Base-by-base conservation (phyloP, 768 basidiomycete species). In the Collybia mongolica region DNA sequence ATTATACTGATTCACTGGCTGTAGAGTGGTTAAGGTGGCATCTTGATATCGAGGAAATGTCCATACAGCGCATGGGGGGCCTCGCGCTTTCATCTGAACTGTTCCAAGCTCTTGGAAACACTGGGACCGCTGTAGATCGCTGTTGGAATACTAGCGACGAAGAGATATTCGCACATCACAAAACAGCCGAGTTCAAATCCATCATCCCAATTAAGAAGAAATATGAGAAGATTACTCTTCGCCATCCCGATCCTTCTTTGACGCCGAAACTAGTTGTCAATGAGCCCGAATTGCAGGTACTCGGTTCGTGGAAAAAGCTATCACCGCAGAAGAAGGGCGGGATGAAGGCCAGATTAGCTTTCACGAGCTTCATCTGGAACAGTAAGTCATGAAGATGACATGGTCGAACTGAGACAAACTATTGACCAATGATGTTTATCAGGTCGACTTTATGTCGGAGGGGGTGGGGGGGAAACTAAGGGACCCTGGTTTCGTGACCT, bases 221-320 rank as follows among this genome's bases (percentile, higher is more conserved):
- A 5, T 12, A 24, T 5, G 37, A 46, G 4, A 23, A 53, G 8
- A 14, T 55, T 11, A 32, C 52, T 18, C 39, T 55, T 6, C 58
- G 63, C 5, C 67, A 70, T 51, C 67, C 63, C 1, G 62, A 66
- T 50, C 63, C 65, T 1, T 17, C 28, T 0, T 28, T 60, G 6
- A 46, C 54, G 2, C 47, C 54, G 41, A 54, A 53, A 36, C 37
- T 52, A 11, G 42, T 39, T 12, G 51, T 57, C 11, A 56, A 22
- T 12, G 20, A 49, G 18, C 44, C 55, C 4, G 49, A 46, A 12
- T 29, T 66, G 18, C 72, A 75, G 39, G 53, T 70, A 3, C 56
- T 57, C 5, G 71, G 72, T 0, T 70, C 68, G 1, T 71, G 69
- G 72, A 57, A 59, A 54, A 66, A 67, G 53, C 50, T 71, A 9